A percentile compares a stretch with the other conserved stretches of the same genome.
Evolutionary conservation across 306 rosid genomes (phyloP).

Genomic region (Argentina anserina): DNA sequence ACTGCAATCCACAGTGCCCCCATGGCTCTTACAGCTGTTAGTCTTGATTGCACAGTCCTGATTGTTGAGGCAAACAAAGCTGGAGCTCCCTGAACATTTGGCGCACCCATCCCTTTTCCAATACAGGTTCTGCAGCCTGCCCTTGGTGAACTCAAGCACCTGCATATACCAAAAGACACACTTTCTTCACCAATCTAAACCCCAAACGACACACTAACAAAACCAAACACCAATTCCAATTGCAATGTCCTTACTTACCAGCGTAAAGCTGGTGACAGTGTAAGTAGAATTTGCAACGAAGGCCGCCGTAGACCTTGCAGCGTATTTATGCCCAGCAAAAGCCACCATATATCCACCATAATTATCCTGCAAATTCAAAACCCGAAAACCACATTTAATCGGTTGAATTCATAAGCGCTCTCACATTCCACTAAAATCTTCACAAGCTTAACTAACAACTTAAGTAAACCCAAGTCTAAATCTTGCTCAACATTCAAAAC

Average conservation of each 20-base stretch:
- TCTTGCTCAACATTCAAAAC: neutral
- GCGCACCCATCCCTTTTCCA: slow-evolving; percentile 90
- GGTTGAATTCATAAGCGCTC: neutral
- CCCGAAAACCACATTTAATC: neutral
- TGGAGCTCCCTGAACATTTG: slow-evolving; percentile 48
- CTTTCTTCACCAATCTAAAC: neutral
- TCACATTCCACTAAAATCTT: neutral
- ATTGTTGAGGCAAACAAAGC: slow-evolving; percentile 72
- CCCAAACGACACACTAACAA: neutral
- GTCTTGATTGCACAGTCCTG: slow-evolving; percentile 81
- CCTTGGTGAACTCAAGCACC: slow-evolving; percentile 85
- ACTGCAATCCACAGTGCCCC: slow-evolving; percentile 84
- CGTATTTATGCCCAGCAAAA: slow-evolving; percentile 81
- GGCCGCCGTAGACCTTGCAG: slow-evolving; percentile 71
- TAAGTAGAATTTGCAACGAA: slow-evolving; percentile 59
- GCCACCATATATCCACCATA: slow-evolving; percentile 88
- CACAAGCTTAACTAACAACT: neutral
- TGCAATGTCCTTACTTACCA: slow-evolving; percentile 44
- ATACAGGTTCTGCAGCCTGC: slow-evolving; percentile 77
- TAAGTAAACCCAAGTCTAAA: neutral
- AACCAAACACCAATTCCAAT: neutral
- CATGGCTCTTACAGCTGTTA: slow-evolving; percentile 50
- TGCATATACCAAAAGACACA: slow-evolving; percentile 12
- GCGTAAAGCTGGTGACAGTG: slow-evolving; percentile 88
- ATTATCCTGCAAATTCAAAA: slow-evolving; percentile 42